Base-by-base conservation (phyloP, 2,329 filamentous ascomycete species). In the Keithomyces neogunnii region DNA sequence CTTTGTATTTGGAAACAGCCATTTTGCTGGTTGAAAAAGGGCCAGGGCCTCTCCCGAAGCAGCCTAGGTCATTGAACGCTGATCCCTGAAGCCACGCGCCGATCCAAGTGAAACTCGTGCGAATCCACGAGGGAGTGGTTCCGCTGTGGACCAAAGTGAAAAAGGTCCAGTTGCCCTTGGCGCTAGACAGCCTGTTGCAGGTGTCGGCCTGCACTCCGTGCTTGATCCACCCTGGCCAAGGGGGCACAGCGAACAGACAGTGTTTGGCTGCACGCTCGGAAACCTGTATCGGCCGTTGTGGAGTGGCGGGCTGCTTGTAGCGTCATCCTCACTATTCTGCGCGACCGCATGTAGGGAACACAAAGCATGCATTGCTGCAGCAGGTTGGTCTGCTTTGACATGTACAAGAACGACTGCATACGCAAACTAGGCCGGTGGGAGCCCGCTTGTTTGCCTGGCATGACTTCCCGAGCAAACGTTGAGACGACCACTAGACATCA, bases 41-140 rank as follows among this genome's bases (percentile, higher is more conserved):
- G 44, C 44, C 44, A 51, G 52, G 44, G 19, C 19, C 19, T 46
- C 45, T 45, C 60, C 59, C 50, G 60, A 63, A 59, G 50, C 36
- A 56, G 62, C 48, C 54, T 62, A 64, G 61, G 19, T 33, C 13
- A 47, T 50, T 57, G 55, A 53, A 47, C 39, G 51, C 45, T 53
- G 45, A 68, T 67, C 66, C 66, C 64, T 66, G 64, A 51, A 68
- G 65, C 66, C 66, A 68, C 66, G 66, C 65, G 66, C 65, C 58
- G 59, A 61, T 61, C 60, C 58, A 60, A 60, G 55, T 58, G 54
- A 60, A 55, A 57, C 57, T 59, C 43, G 53, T 45, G 49, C 53
- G 28, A 40, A 38, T 30, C 36, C 49, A 42, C 44, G 42, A 50
- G 42, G 42, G 56, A 19, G 54, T 33, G 51, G 50, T 47, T 51